Conservation (phyloP, 176 grass and related monocot species). For the Puccinellia tenuiflora region DNA sequence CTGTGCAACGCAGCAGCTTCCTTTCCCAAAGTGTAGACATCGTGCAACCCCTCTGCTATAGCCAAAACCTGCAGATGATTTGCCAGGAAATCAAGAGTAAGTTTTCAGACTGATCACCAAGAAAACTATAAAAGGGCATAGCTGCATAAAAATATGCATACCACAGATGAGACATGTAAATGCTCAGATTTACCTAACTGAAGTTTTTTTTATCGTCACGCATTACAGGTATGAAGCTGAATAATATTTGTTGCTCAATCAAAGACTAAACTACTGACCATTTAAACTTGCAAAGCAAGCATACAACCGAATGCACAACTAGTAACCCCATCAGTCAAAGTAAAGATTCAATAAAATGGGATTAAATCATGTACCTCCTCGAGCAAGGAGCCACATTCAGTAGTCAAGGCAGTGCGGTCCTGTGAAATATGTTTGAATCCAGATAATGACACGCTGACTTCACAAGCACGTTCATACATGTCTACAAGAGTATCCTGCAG, state of each 20-base stretch:
- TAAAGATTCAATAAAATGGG: slow-evolving; percentile 5
- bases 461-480: slow-evolving; percentile 55
- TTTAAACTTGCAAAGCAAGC: slow-evolving; percentile 15
- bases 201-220: slow-evolving; percentile 12
- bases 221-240: slow-evolving; percentile 4
- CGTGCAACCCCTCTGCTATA: slow-evolving; percentile 88
- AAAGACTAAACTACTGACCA: not conserved
- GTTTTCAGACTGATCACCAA: not conserved
- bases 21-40: slow-evolving; percentile 75
- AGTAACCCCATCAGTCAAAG: not conserved
- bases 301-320: slow-evolving; percentile 11
- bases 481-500: slow-evolving; percentile 64
- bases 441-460: slow-evolving; percentile 66
- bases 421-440: slow-evolving; percentile 76
- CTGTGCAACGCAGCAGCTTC: slow-evolving; percentile 68
- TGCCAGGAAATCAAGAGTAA: slow-evolving; percentile 22
- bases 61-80: slow-evolving; percentile 72
- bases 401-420: slow-evolving; percentile 81
- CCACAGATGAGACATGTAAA: slow-evolving; percentile 9
- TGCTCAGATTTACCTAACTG: slow-evolving; percentile 10
- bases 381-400: slow-evolving; percentile 92
- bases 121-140: slow-evolving; percentile 12
- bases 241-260: slow-evolving; percentile 17
- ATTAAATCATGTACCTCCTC: slow-evolving; percentile 75
- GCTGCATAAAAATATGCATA: slow-evolving; percentile 24